Conservation (phyloP, 2,329 filamentous ascomycete genomes). For the Tolypocladium ophioglossoides region DNA sequence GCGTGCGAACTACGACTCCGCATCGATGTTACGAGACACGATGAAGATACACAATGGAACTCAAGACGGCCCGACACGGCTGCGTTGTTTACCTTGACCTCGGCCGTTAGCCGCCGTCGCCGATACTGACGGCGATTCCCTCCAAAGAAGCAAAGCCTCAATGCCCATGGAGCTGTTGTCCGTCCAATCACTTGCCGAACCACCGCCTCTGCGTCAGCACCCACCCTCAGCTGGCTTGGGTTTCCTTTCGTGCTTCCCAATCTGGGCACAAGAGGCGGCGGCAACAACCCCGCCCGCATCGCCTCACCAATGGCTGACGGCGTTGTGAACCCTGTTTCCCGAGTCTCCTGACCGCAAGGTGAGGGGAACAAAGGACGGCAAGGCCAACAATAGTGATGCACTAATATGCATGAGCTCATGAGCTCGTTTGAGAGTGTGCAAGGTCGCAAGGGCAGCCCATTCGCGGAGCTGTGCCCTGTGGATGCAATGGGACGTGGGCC, state of each 20-base stretch:
- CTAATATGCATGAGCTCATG: too few relatives aligned
- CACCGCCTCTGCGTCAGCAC: neutral
- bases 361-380: slow-evolving; percentile 15
- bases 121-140: neutral
- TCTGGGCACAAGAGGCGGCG: slow-evolving; percentile 2
- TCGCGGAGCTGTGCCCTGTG: neutral
- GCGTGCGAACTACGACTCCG: neutral
- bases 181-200: neutral
- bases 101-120: neutral
- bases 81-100: neutral
- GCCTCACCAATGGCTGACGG: neutral
- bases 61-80: neutral
- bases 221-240: slow-evolving; percentile 1
- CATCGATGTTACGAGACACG: neutral
- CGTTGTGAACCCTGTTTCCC: neutral
- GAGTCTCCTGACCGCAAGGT: slow-evolving; percentile 12
- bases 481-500: neutral
- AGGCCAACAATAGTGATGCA: slow-evolving; percentile 7
- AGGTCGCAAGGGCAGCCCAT: slow-evolving; percentile 6
- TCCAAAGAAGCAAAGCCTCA: neutral
- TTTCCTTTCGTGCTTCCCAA: neutral
- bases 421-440: slow-evolving; percentile 13
- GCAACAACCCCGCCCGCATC: neutral
- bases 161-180: neutral
- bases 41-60: neutral